Evolutionary conservation across 768 basidiomycete genomes (phyloP), one percentile per base, ranked within the genome.

Genomic region (Hirschioporus abietinus): DNA sequence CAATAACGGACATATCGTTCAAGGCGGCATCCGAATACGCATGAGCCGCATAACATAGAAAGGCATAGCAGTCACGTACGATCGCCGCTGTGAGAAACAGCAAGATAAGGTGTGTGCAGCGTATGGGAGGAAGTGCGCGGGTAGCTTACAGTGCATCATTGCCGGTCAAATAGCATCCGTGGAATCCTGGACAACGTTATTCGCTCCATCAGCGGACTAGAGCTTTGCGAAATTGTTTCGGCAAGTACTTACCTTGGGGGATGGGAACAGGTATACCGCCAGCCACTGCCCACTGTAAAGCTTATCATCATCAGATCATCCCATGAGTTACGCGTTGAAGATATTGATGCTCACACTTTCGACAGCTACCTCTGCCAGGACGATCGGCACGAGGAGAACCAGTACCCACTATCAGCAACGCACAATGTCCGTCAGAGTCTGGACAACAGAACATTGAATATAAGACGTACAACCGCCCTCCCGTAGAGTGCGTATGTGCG

Each of bases 251-350:
- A 52, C 42, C 42, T 52, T 52, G 12, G 42, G 42, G 42, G 42
- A 52, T 52, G 42, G 20, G 42, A 52, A 52, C 42, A 10, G 42
- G 42, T 12, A 52, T 52, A 52, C 42, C 42, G 42, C 42, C 42
- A 52, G 42, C 42, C 42, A 52, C 42, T 52, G 42, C 42, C 42
- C 42, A 52, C 42, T 52, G 42, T 52, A 52, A 52, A 52, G 42
- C 42, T 52, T 52, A 52, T 52, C 42, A 52, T 52, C 12, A 52
- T 52, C 42, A 52, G 42, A 52, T 52, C 42, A 52, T 52, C 42
- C 42, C 42, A 52, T 52, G 42, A 52, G 42, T 5, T 52, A 5
- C 1, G 15, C 42, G 42, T 5, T 52, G 42, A 52, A 15, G 35
- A 36, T 7, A 36, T 15, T 7, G 35, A 15, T 52, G 42, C 42